Evolutionary conservation across 2,329 filamentous ascomycete genomes (phyloP).

Genomic region (Arthrobotrys sphaeroides): DNA sequence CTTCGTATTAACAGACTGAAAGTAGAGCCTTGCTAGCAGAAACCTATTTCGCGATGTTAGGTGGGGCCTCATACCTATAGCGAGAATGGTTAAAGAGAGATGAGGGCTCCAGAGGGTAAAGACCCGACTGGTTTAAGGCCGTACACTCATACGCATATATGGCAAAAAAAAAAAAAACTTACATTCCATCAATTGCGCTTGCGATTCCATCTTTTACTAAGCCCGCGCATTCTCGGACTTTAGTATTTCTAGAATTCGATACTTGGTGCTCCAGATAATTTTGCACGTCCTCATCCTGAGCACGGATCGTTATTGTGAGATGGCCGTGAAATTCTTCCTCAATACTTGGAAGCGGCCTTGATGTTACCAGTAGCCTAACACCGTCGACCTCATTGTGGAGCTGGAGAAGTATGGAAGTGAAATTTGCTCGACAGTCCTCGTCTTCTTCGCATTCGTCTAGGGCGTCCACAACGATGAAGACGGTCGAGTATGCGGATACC

Average conservation of each 20-base stretch:
- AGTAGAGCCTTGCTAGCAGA: conserved; percentile 2
- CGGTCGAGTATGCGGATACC: not conserved
- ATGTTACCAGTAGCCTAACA: not conserved
- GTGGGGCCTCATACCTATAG: too few relatives aligned
- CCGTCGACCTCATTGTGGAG: not conserved
- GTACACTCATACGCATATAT: too few relatives aligned
- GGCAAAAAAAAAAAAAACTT: conserved; percentile 8
- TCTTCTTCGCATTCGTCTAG: not conserved
- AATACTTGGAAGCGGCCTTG: not conserved
- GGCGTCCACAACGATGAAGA: not conserved
- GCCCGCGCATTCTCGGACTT: not conserved
- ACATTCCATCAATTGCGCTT: not conserved
- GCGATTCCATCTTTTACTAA: not conserved
- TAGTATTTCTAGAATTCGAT: not conserved
- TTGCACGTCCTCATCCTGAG: not conserved
- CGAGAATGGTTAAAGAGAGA: too few relatives aligned
- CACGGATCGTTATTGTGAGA: not conserved
- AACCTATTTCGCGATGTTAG: not conserved
- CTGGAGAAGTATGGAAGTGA: not conserved
- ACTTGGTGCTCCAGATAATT: not conserved
- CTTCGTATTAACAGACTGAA: not conserved
- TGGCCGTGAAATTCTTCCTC: not conserved
- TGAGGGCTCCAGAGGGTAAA: too few relatives aligned
- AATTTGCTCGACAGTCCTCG: not conserved
- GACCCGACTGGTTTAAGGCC: too few relatives aligned